Evolutionary conservation across 768 basidiomycete genomes (phyloP), one percentile per base, ranked within the genome.

Genomic region (Pleurotus djamor): DNA sequence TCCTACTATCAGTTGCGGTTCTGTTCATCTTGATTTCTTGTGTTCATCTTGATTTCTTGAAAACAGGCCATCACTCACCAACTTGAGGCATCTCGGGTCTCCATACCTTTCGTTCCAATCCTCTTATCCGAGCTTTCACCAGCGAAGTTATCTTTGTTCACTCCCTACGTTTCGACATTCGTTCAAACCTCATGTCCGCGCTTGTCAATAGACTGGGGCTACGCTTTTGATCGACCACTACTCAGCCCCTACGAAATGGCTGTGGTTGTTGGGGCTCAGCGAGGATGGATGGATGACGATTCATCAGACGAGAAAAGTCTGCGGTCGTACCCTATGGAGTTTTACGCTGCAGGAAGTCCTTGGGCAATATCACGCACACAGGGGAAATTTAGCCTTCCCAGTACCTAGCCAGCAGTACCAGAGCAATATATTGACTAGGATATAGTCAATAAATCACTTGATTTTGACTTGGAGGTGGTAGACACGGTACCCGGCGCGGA

Each of bases 181-280:
- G 84, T 98, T 14, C 97, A 98, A 70, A 99, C 97, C 1, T 93
- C 95, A 0, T 98, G 97, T 71, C 97, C 97, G 3, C 86, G 97
- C 28, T 76, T 99, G 56, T 95, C 93, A 14, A 98, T 98, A 59
- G 97, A 99, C 69, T 99, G 97, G 97, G 97, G 97, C 3, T 96
- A 96, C 68, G 97, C 96, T 1, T 99, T 99, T 74, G 79, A 88
- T 57, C 78, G 83, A 17, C 97, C 97, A 2, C 76, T 98, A 51
- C 74, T 99, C 37, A 95, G 88, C 65, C 95, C 96, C 1, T 99
- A 98, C 69, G 97, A 98, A 72, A 89, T 92, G 0, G 85, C 88
- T 4, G 91, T 98, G 1, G 94, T 88, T 9, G 79, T 97, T 1
- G 92, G 91, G 0, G 79, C 80, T 52, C 73, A 80, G 5, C 69